Base-by-base conservation (phyloP, 31 red algal genomes). In the Endocladia muricata region DNA sequence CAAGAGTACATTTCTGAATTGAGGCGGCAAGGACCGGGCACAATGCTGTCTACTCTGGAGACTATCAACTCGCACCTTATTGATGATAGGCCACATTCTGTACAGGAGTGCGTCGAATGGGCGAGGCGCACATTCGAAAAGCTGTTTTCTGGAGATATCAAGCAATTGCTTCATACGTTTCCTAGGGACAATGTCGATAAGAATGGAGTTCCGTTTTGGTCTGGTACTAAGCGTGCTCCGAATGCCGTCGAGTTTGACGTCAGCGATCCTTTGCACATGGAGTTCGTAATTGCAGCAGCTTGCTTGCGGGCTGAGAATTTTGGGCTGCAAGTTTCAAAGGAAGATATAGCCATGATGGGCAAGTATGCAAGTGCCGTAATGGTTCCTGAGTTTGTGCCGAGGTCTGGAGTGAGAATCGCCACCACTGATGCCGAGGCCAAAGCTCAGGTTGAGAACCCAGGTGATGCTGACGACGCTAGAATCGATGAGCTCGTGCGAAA, bases 141-240 rank as follows among this genome's bases (percentile, higher is more conserved):
- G 25, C 32, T 99, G 47, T 99, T 95, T 44, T 70, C 49, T 36
- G 47, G 77, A 48, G 82, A 85, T 4, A 99, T 99, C 75, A 77
- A 81, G 42, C 96, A 99, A 58, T 63, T 99, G 1, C 76, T 99
- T 21, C 81, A 95, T 52, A 84, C 88, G 33, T 99, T 95, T 49
- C 96, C 96, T 15, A 34, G 44, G 4, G 96, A 99, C 58, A 95
- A 89, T 79, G 88, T 95, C n/a, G 92, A 95, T 43, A 75, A 81
- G 37, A 88, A 88, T 35, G 89, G 92, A 19, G 73, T 93, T n/a
- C 88, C 92, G 2, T 99, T 99, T 77, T 99, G 96, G 96, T 91
- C 86, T 44, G 96, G 96, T 17, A 95, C 96, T 19, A 99, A 96
- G 75, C 76, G 91, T 7, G 84, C 79, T 15, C 96, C 96, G 4